Percentiles rank a stretch among this genome's conserved stretches.
These are phyloP conservation scores for Monilinia fructicola DNA, from an alignment of 2,329 filamentous ascomycete species.

Conservation along the genomic window DNA sequence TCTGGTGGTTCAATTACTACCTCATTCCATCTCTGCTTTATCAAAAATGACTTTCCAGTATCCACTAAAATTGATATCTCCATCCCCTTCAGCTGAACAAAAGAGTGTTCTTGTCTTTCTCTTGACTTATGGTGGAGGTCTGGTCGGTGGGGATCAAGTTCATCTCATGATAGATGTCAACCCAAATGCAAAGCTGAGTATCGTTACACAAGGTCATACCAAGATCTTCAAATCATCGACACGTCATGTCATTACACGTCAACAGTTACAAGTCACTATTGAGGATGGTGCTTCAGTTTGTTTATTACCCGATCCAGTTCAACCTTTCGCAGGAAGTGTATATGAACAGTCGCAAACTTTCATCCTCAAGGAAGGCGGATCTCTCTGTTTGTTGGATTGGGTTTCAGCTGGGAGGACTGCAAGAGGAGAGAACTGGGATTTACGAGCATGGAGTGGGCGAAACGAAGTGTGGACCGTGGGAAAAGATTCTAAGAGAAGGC, in stretches of 20 bases:
- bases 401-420: constrained; percentile 84
- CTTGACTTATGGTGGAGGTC: constrained; percentile 89
- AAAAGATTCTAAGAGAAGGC: constrained; percentile 49
- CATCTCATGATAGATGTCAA: constrained; percentile 67
- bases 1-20: constrained; percentile 71
- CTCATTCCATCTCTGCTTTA: constrained; percentile 69
- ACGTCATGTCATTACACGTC: constrained; percentile 55
- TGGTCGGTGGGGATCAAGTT: constrained; percentile 84
- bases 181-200: constrained; percentile 62
- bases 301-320: constrained; percentile 84
- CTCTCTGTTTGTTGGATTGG: constrained; percentile 88
- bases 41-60: constrained; percentile 84
- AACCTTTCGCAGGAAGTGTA: constrained; percentile 80
- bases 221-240: constrained; percentile 86
- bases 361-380: constrained; percentile 54
- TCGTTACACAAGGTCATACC: constrained; percentile 77
- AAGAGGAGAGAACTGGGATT: constrained; percentile 84
- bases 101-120: constrained; percentile 80
- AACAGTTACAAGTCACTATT: constrained; percentile 54
- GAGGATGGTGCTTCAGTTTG: constrained; percentile 56
- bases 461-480: constrained; percentile 76
- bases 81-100: constrained; percentile 62
- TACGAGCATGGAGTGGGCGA: constrained; percentile 73
- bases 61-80: constrained; percentile 88
- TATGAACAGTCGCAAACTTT: constrained; percentile 87